A percentile compares a stretch with the other conserved stretches of the same genome.
Evolutionary conservation across 2,329 filamentous ascomycete species (phyloP).

Genomic region (Elsinoe fawcettii): DNA sequence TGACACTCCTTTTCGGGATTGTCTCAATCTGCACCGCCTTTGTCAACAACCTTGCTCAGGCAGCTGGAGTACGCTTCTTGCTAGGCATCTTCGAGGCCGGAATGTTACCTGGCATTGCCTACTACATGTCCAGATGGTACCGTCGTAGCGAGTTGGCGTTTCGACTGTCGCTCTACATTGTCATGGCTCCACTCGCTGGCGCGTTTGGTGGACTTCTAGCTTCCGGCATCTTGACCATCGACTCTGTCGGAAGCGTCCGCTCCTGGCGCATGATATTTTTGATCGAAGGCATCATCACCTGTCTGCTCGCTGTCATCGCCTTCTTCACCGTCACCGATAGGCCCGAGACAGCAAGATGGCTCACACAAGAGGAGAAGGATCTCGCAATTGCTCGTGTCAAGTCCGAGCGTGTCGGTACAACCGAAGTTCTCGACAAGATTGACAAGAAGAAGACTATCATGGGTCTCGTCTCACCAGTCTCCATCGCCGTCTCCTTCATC

Average conservation of each 20-base stretch:
- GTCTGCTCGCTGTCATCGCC: conserved; percentile 49
- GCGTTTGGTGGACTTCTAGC: conserved; percentile 62
- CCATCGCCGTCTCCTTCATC: conserved; percentile 48
- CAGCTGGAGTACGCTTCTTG: conserved; percentile 57
- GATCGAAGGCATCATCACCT: conserved; percentile 61
- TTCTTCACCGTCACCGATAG: conserved; percentile 62
- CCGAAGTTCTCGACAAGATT: conserved; percentile 56
- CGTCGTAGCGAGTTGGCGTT: conserved; percentile 60
- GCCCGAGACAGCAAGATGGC: conserved; percentile 60
- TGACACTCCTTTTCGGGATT: conserved; percentile 55
- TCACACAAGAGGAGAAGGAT: conserved; percentile 57
- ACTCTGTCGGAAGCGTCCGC: conserved; percentile 48
- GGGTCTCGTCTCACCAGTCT: conserved; percentile 59
- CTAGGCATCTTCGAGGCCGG: conserved; percentile 60
- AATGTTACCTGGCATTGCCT: conserved; percentile 66
- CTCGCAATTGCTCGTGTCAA: conserved; percentile 60
- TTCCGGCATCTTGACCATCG: conserved; percentile 54
- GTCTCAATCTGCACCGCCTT: conserved; percentile 59
- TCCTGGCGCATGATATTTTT: conserved; percentile 65
- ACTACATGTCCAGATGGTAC: conserved; percentile 67
- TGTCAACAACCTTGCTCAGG: conserved; percentile 46
- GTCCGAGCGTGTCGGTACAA: conserved; percentile 57
- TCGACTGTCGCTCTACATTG: conserved; percentile 59
- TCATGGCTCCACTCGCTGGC: conserved; percentile 62
- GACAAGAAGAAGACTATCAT: conserved; percentile 51